Evolutionary conservation across 305 asterid genomes (phyloP), one percentile per base, ranked within the genome.

Genomic region (Petunia hybrid): DNA sequence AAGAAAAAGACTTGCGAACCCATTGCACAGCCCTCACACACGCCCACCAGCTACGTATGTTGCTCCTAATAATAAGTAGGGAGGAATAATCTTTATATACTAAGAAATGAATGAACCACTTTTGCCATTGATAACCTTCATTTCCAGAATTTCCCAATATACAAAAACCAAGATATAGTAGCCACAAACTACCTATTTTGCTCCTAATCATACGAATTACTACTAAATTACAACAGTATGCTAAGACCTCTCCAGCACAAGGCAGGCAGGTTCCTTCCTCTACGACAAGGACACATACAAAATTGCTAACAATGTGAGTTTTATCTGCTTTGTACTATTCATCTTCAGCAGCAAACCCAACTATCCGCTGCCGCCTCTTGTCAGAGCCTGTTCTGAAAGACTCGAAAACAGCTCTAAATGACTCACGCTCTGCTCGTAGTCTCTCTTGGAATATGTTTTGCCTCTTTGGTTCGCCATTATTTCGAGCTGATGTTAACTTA

Each of bases 381-480:
- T 95, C 99, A 42, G 92, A 91, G 81, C 88, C 97, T 57, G 97
- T 97, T 85, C 84, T 92, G 87, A 93, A 93, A 16, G 98, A 89
- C 89, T 95, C 99, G 0, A 71, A 90, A 88, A 93, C 99, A 36
- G 95, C 97, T 6, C 78, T 71, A 71, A 48, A 71, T 0, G 78
- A 71, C 62, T 71, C 78, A 0, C 8, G 62, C 13, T 71, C 78
- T 6, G 62, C 78, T 4, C 94, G 99, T 42, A 95, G 45, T 85
- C 84, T 94, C 80, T 95, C 92, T 76, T 90, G 91, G 87, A 95
- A 91, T 53, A 86, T 67, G 55, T 80, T 94, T 76, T 79, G 90
- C 87, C 81, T 85, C 85, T 84, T 89, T 4, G 87, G 60, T 77
- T 88, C 87, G 40, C 91, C 88, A 12, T 45, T 84, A 79, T 84